Evolutionary conservation across 495 filamentous ascomycete genomes (phyloP), one percentile per base, ranked within the genome.

Genomic region (Lophiotrema nucula): DNA sequence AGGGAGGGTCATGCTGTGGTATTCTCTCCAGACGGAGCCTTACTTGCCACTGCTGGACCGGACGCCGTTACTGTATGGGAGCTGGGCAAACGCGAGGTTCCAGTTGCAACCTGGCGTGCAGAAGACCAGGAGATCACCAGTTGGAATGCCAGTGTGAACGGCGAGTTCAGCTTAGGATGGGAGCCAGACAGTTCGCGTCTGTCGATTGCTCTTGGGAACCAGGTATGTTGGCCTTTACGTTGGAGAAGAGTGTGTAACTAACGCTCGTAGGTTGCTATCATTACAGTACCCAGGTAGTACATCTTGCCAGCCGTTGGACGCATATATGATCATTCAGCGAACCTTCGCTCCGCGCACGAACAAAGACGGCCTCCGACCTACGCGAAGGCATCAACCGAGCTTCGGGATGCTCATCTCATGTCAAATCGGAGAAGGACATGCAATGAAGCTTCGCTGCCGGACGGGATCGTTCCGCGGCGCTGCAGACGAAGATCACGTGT

Each of bases 161-260:
- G 31, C 19, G 62, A 70, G 52, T 79, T 84, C 37, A 84, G 81
- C 54, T 67, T 92, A 18, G 79, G 81, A 43, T 95, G 89, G 89
- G 87, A 92, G 72, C 76, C 79, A 0, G 81, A 89, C 68, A 87
- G 88, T 1, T 83, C 86, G 62, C 85, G 82, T 66, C 76, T 95
- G 53, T 88, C 85, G 1, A 88, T 86, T 67, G 86, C 88, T 16
- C 77, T 84, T 22, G 83, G 83, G 53, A 84, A 81, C 58, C 77
- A 83, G 74, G 89, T 91, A 77, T 63, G 83, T 41, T 33, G 18
- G n/a, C 12, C 28, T 41, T 37, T 45, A 5, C 10, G 11, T 42
- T 28, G 31, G 31, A 35, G 31, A n/a, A n/a, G n/a, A 2, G 27
- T 26, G 16, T 12, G 12, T 1, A 15, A 24, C 64, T 69, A 53